Evolutionary conservation across 1,284 basidiomycete genomes (phyloP).

Genomic region (Sanghuangporus baumii): DNA sequence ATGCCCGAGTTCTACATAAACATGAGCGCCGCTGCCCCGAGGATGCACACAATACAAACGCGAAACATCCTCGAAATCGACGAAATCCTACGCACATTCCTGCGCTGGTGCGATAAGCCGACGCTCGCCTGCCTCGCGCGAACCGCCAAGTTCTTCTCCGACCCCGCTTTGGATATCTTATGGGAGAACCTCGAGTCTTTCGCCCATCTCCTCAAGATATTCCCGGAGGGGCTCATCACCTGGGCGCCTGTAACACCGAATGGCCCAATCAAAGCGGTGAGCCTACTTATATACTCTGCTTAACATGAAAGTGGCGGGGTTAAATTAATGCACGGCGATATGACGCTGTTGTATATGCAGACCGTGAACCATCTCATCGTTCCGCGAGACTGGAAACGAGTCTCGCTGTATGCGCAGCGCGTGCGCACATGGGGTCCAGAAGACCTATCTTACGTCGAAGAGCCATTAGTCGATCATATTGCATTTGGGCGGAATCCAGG

Average conservation of each 20-base stretch:
- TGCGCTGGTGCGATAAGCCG: conserved; percentile 12
- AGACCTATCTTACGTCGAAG: conserved; percentile 16
- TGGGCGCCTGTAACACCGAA: background rate
- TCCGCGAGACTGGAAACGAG: conserved; percentile 17
- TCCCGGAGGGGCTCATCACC: conserved; percentile 10
- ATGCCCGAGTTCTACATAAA: background rate
- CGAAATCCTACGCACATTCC: conserved; percentile 9
- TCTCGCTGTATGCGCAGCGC: conserved; percentile 12
- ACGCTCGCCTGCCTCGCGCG: conserved; percentile 14
- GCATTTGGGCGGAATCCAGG: conserved; percentile 14
- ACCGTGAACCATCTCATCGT: conserved; percentile 16
- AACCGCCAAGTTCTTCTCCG: conserved; percentile 10
- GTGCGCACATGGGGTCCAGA: conserved; percentile 14
- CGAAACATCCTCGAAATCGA: conserved; percentile 9
- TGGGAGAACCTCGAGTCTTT: conserved; percentile 16
- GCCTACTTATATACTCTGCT: background rate
- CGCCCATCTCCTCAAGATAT: conserved; percentile 12
- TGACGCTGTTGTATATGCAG: background rate
- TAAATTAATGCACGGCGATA: background rate
- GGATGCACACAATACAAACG: background rate
- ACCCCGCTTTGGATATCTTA: conserved; percentile 13
- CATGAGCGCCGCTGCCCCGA: background rate
- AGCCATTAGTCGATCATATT: conserved; percentile 17
- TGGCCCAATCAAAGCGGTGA: conserved; percentile 7
- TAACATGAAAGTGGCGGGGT: background rate